phyloP scores from a whole-genome alignment of 2,329 filamentous ascomycete species.

The Ophiostoma sp. region DNA sequence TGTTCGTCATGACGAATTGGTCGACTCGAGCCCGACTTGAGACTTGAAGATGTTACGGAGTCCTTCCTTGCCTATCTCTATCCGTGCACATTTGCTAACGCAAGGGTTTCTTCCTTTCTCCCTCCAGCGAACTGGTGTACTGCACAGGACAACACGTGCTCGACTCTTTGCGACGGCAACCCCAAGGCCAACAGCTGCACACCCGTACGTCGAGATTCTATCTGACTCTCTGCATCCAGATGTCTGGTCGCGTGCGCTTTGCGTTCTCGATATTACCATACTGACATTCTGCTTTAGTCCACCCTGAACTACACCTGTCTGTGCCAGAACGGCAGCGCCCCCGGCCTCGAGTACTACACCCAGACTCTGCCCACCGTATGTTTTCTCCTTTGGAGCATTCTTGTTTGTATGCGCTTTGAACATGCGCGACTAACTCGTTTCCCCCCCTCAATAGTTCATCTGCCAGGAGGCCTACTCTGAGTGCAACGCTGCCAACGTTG shows the following conservation, averaged over 20 bases:
- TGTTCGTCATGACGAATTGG: background rate
- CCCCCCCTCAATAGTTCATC: conserved; percentile 44
- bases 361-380: conserved; percentile 52
- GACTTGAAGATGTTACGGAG: background rate
- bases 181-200: conserved; percentile 47
- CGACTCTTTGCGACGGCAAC: conserved; percentile 46
- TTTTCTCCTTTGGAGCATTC: background rate
- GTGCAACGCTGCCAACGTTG: conserved; percentile 48
- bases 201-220: conserved; percentile 42
- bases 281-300: conserved; percentile 34
- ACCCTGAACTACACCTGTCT: conserved; percentile 51
- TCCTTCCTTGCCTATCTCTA: conserved; percentile 16
- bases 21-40: background rate
- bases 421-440: background rate
- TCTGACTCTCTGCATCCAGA: background rate
- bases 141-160: conserved; percentile 53
- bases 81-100: conserved; percentile 28
- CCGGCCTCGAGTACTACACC: conserved; percentile 54
- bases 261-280: background rate
- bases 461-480: conserved; percentile 51
- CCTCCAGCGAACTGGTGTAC: conserved; percentile 52
- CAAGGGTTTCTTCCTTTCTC: background rate
- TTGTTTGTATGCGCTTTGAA: background rate
- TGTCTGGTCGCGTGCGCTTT: background rate
- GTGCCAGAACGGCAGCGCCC: conserved; percentile 51